phyloP scores from a whole-genome alignment of 768 basidiomycete genomes.

The Leccinum disarticulatum region DNA sequence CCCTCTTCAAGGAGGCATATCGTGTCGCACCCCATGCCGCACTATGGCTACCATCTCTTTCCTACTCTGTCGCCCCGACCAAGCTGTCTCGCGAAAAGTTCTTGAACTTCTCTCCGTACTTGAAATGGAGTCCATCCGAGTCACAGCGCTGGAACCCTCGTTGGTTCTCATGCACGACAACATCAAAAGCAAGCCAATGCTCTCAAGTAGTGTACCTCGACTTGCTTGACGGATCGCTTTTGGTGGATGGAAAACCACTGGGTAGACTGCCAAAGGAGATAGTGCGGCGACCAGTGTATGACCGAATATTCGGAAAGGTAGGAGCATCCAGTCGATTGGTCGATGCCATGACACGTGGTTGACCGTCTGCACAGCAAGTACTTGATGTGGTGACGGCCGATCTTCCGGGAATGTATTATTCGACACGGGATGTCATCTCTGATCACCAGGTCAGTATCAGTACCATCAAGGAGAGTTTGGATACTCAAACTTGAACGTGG shows the following conservation, averaged over 20 bases:
- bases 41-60: background rate
- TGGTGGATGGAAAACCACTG: constrained; percentile 27
- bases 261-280: constrained; percentile 23
- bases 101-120: background rate
- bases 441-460: constrained; percentile 19
- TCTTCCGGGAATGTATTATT: constrained; percentile 25
- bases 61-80: background rate
- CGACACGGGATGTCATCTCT: constrained; percentile 19
- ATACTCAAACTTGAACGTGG: background rate
- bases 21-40: constrained; percentile 8
- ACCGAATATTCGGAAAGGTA: constrained; percentile 22
- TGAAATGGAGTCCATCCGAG: background rate
- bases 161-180: constrained; percentile 23
- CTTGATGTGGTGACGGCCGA: constrained; percentile 20
- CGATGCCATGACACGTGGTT: background rate
- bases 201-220: constrained; percentile 26
- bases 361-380: constrained; percentile 13
- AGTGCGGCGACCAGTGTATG: constrained; percentile 17
- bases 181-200: background rate
- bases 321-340: background rate
- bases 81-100: background rate
- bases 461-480: background rate
- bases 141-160: constrained; percentile 3
- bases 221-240: constrained; percentile 23
- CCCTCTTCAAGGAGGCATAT: constrained; percentile 9